A percentile compares a stretch with the other conserved stretches of the same genome.
Conservation (phyloP, 495 filamentous ascomycete genomes). For the Penicillium cataractarum region DNA sequence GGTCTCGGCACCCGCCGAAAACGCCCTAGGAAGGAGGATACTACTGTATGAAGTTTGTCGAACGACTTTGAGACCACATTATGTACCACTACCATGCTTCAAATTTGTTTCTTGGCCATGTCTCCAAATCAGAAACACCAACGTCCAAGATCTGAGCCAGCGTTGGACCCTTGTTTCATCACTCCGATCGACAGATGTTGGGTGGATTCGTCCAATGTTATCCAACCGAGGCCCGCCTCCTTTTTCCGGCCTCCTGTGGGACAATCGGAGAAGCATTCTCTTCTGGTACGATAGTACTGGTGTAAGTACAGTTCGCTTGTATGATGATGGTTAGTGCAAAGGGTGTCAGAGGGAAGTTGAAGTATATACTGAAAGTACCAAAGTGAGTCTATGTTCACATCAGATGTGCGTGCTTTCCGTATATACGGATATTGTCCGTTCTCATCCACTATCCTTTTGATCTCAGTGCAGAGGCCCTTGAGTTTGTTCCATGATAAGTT, state of each 20-base stretch:
- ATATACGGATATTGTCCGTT: no score
- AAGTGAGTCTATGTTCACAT: no score
- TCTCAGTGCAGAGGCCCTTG: no score
- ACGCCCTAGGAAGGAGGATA: not conserved
- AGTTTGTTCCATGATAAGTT: no score
- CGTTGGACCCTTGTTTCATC: slow-evolving; percentile 33
- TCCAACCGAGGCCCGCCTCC: slow-evolving; percentile 15
- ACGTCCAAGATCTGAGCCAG: slow-evolving; percentile 27
- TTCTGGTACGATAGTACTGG: not conserved
- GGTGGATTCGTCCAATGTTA: not conserved
- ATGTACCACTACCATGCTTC: not conserved
- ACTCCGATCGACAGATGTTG: slow-evolving; percentile 24
- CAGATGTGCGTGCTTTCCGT: no score
- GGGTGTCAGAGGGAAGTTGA: no score
- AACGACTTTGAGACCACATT: slow-evolving; percentile 6
- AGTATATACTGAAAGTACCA: no score
- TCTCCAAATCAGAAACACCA: not conserved
- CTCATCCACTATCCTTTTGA: no score
- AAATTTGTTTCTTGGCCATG: not conserved
- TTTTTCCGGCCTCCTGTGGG: slow-evolving; percentile 8
- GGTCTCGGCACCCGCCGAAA: not conserved
- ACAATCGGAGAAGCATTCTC: slow-evolving; percentile 14
- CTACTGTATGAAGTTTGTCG: slow-evolving; percentile 1
- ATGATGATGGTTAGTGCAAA: not conserved
- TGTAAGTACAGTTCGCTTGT: no score